Conservation (phyloP, 148 eudicot genomes). For the Rhododendron williamsianum region DNA sequence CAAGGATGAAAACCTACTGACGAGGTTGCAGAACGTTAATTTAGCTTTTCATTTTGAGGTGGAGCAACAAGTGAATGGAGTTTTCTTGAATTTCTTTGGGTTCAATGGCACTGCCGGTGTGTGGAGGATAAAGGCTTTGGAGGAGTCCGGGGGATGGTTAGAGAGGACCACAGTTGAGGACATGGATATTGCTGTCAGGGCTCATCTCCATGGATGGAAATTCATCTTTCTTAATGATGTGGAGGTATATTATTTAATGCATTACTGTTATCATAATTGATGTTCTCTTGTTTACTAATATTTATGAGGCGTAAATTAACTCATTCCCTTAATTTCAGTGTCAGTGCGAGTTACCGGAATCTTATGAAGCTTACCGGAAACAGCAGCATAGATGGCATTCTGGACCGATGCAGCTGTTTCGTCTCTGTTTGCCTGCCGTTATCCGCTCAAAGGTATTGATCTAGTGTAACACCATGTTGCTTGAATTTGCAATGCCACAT, state of each 20-base stretch:
- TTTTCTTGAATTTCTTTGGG: constrained; percentile 87
- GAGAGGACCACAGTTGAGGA: constrained; percentile 11
- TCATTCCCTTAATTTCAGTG: not conserved
- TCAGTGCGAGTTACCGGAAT: constrained; percentile 1
- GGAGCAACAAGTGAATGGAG: constrained; percentile 97
- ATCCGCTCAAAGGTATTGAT: constrained; percentile 8
- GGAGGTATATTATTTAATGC: not conserved
- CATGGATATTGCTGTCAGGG: constrained; percentile 10
- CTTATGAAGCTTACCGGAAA: constrained; percentile 11
- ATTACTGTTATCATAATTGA: not conserved
- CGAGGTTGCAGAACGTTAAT: constrained; percentile 80
- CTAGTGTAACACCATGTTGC: not conserved
- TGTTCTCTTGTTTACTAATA: not conserved
- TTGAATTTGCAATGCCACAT: not conserved
- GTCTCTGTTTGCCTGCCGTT: constrained; percentile 1
- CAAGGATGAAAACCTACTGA: constrained; percentile 87
- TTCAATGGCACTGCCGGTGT: constrained; percentile 87
- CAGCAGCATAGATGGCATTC: constrained; percentile 13
- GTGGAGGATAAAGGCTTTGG: not conserved
- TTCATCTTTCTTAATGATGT: constrained; percentile 7
- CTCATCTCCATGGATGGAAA: constrained; percentile 13
- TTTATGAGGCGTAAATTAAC: not conserved
- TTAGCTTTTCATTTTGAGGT: constrained; percentile 95
- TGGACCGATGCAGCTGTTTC: constrained; percentile 11
- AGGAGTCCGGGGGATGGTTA: constrained; percentile 6